Evolutionary conservation across 768 basidiomycete species (phyloP).

Genomic region (Lactarius hatsudake): DNA sequence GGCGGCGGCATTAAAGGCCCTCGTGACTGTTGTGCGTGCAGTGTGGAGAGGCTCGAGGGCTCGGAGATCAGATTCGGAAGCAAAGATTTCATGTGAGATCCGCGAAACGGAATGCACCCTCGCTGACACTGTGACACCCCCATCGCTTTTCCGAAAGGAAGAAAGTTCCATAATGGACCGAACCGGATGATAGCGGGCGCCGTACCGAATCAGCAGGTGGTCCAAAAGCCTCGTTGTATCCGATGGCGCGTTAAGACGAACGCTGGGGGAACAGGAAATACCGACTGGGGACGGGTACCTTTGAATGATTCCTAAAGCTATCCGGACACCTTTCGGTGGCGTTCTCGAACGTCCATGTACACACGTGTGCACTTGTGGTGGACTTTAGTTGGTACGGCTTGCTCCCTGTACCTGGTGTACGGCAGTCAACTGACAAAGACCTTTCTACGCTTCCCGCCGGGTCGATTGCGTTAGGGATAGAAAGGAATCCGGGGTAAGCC

Average conservation of each 20-base stretch:
- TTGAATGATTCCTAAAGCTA: not conserved
- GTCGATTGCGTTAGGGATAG: not conserved
- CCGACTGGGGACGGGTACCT: not conserved
- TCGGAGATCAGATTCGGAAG: constrained; percentile 6
- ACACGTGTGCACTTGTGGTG: not conserved
- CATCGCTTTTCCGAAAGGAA: not conserved
- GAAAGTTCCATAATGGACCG: not conserved
- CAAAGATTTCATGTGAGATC: constrained; percentile 10
- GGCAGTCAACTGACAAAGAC: not conserved
- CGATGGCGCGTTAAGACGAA: constrained; percentile 7
- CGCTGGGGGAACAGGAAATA: not conserved
- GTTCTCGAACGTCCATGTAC: not conserved
- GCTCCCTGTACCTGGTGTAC: not conserved
- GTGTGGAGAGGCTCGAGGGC: not conserved
- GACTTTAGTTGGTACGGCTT: not conserved
- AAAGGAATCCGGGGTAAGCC: not conserved
- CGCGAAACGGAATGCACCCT: not conserved
- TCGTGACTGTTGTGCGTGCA: not conserved
- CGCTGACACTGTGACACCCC: constrained; percentile 4
- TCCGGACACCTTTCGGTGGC: not conserved
- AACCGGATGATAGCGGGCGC: not conserved
- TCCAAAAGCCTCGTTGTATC: constrained; percentile 19
- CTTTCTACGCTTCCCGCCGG: not conserved
- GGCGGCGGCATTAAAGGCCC: not conserved
- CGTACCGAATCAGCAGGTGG: constrained; percentile 7